These are phyloP conservation scores for Salix brachista DNA, from an alignment of 345 rosid genomes.

Conservation along the genomic window DNA sequence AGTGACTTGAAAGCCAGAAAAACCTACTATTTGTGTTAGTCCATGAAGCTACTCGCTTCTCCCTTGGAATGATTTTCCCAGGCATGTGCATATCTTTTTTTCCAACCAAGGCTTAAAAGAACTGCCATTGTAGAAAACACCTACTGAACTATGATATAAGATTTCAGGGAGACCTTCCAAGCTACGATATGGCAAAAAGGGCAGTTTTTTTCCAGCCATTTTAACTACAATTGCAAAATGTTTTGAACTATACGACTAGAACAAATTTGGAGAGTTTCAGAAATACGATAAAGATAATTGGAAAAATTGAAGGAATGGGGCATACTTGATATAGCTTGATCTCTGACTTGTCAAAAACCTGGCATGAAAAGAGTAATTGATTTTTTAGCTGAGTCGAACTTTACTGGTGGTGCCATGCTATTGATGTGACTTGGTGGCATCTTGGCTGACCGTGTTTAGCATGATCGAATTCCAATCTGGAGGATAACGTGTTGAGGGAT, in stretches of 20 bases:
- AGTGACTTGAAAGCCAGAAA: not conserved
- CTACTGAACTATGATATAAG: not conserved
- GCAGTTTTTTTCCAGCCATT: not conserved
- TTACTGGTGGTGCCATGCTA: slow-evolving; percentile 40
- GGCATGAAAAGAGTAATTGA: slow-evolving; percentile 79
- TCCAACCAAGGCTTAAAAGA: not conserved
- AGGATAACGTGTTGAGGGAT: slow-evolving; percentile 30
- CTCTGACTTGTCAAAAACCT: slow-evolving; percentile 82
- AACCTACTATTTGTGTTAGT: not conserved
- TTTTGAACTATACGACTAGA: not conserved
- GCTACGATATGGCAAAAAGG: not conserved
- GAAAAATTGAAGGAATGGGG: slow-evolving; percentile 3
- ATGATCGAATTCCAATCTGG: slow-evolving; percentile 58
- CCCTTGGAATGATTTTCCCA: not conserved
- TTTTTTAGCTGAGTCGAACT: slow-evolving; percentile 53
- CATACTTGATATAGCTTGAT: slow-evolving; percentile 85
- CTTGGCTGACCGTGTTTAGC: slow-evolving; percentile 33
- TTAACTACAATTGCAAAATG: not conserved
- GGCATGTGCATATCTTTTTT: not conserved
- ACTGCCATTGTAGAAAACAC: not conserved
- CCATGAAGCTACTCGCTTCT: not conserved
- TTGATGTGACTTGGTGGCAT: slow-evolving; percentile 20
- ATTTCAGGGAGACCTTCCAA: slow-evolving; percentile 5
- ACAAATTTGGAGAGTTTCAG: not conserved
- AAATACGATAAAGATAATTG: not conserved